Base-by-base conservation (phyloP, 768 basidiomycete genomes). In the Leccinum truebloodii region DNA sequence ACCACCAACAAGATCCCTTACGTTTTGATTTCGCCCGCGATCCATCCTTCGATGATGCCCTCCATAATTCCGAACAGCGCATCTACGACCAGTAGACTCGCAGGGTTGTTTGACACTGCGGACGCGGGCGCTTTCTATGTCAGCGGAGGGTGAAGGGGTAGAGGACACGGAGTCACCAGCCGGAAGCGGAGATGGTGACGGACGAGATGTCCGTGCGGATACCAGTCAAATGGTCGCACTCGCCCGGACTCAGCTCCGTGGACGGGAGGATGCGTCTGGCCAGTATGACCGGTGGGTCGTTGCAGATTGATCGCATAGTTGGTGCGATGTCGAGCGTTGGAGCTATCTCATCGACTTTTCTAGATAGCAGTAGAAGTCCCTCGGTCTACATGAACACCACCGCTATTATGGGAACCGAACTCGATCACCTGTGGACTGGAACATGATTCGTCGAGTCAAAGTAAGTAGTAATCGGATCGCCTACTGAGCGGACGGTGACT, bases 1-100 rank as follows among this genome's bases (percentile, higher is more conserved):
- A 98, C 69, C 86, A 92, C 60, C 94, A 97, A 72, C 26, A 95
- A 94, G 70, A 96, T 98, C 13, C 90, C 92, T 0, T 98, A 92
- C 76, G 91, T 82, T 76, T 92, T 94, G 6, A 71, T 78, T 2
- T 93, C 95, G 9, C 95, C 96, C 0, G 69, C 78, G 8, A 71
- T 92, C 3, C 93, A 95, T 71, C 88, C 92, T 0, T 92, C 92
- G 1, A 80, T 84, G 32, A 80, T 93, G 58, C 89, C 91, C 6
- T 76, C 81, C 0, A 76, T 70, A 9, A 67, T 75, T 12, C 59
- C 69, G 6, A 41, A 14, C 26, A 22, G 76, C 6, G 72, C 81
- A 75, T 71, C 55, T 35, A 26, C 30, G 4, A 18, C 18, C 37
- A 0, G 37, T 16, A 37, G 85, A 89, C 73, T 90, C 3, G 92